These are phyloP conservation scores for Leptodermis oblonga DNA, from an alignment of 257 asterid species.

Conservation along the genomic window DNA sequence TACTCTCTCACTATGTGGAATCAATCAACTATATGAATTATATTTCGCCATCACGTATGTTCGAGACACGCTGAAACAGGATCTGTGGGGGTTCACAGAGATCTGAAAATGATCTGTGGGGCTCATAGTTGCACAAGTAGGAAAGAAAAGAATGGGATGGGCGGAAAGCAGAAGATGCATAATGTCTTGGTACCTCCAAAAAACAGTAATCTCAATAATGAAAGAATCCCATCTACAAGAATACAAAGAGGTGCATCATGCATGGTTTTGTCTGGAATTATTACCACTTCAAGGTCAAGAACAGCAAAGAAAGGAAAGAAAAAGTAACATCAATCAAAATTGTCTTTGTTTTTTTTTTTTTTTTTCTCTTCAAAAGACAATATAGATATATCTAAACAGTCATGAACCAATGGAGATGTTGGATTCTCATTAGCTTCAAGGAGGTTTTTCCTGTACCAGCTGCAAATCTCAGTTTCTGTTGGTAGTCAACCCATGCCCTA, in stretches of 20 bases:
- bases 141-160: slow-evolving; percentile 12
- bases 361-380: neutral
- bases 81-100: no score
- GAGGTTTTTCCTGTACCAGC: neutral
- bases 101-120: slow-evolving; percentile 29
- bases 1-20: no score
- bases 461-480: neutral
- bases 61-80: no score
- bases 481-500: slow-evolving; percentile 60
- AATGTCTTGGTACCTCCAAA: slow-evolving; percentile 10
- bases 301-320: neutral
- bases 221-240: slow-evolving; percentile 7
- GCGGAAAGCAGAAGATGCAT: slow-evolving; percentile 18
- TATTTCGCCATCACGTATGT: no score
- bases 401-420: neutral
- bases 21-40: no score
- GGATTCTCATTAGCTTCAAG: neutral
- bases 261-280: neutral
- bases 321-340: neutral
- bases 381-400: neutral
- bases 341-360: neutral
- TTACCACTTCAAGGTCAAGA: neutral
- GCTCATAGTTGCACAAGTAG: slow-evolving; percentile 4
- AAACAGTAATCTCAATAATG: neutral
- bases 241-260: slow-evolving; percentile 1